Evolutionary conservation across 2,329 filamentous ascomycete genomes (phyloP).

Genomic region (Aspergillus unguis): DNA sequence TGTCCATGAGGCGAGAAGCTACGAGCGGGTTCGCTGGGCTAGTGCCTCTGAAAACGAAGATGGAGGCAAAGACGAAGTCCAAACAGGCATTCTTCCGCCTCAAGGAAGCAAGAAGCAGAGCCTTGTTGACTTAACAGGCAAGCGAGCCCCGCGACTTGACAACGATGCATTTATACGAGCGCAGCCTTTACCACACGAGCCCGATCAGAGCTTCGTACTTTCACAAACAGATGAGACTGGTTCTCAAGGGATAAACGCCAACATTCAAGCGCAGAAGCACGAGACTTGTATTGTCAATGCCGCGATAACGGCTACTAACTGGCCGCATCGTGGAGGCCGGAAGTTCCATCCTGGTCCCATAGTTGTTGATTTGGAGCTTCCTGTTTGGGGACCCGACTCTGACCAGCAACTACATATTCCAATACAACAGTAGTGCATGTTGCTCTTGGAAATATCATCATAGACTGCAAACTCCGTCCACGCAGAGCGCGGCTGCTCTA

Average conservation of each 20-base stretch:
- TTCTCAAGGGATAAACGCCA: too few species aligned
- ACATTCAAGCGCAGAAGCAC: slow-evolving; percentile 35
- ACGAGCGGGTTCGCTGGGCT: slow-evolving; percentile 50
- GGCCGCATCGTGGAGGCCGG: slow-evolving; percentile 60
- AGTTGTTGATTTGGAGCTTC: slow-evolving; percentile 76
- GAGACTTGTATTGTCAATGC: slow-evolving; percentile 82
- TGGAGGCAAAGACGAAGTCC: slow-evolving; percentile 13
- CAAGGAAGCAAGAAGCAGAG: slow-evolving; percentile 53
- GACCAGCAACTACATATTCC: background rate
- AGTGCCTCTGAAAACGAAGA: background rate
- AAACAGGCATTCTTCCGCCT: slow-evolving; percentile 37
- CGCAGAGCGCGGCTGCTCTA: too few species aligned
- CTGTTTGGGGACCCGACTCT: slow-evolving; percentile 11
- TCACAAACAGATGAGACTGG: too few species aligned
- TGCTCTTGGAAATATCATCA: too few species aligned
- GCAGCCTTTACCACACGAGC: background rate
- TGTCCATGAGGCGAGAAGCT: slow-evolving; percentile 56
- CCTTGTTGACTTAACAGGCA: slow-evolving; percentile 51
- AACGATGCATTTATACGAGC: slow-evolving; percentile 22
- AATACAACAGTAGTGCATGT: too few species aligned
- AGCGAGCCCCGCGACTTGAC: slow-evolving; percentile 34
- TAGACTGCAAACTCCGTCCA: too few species aligned
- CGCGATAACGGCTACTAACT: slow-evolving; percentile 66
- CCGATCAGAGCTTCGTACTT: too few species aligned
- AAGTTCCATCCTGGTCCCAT: slow-evolving; percentile 69